phyloP scores from a whole-genome alignment of 139 green algal species.

The Ulvella scutata region DNA sequence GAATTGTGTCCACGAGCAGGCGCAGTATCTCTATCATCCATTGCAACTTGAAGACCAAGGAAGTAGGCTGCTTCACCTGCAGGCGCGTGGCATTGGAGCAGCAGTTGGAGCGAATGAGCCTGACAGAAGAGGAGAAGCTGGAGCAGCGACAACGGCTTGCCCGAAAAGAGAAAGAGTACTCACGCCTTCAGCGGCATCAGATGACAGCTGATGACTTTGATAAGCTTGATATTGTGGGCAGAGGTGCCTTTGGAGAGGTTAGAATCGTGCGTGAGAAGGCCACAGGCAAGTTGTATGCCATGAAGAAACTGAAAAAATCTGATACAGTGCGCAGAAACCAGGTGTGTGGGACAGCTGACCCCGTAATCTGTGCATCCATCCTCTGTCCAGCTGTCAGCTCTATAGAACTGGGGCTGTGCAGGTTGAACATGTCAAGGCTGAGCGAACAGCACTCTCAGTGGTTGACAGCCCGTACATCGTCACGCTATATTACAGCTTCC shows the following conservation, averaged over 20 bases:
- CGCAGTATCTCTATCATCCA: background rate
- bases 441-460: conserved; percentile 88
- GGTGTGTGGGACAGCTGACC: conserved; percentile 17
- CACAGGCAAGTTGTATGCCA: conserved; percentile 75
- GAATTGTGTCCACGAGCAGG: no score
- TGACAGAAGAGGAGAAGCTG: conserved; percentile 49
- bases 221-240: conserved; percentile 83
- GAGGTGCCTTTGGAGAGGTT: conserved; percentile 92
- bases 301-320: conserved; percentile 94
- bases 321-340: conserved; percentile 93
- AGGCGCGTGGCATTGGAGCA: conserved; percentile 56
- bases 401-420: conserved; percentile 9
- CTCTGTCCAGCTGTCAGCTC: background rate
- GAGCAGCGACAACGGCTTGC: conserved; percentile 17
- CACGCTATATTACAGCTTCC: conserved; percentile 87
- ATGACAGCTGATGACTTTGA: conserved; percentile 86
- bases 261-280: conserved; percentile 57
- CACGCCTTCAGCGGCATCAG: conserved; percentile 64
- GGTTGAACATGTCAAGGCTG: conserved; percentile 88
- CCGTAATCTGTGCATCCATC: background rate
- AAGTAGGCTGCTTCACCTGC: background rate
- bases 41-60: background rate
- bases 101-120: conserved; percentile 35
- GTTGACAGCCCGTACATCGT: conserved; percentile 79
- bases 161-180: conserved; percentile 52